Conservation (phyloP, 345 rosid genomes). For the Carallia brachiata region DNA sequence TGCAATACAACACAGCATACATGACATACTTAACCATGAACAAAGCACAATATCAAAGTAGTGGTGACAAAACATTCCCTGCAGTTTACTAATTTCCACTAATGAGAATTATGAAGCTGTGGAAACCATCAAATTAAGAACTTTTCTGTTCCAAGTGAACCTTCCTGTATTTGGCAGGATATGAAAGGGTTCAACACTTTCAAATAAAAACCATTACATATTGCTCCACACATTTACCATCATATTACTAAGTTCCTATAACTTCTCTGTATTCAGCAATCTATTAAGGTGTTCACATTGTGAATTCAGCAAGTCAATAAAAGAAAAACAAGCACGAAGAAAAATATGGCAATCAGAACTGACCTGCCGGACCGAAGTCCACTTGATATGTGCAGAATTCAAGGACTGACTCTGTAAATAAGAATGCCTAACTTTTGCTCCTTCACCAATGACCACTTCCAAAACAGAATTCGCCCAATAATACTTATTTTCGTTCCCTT, state of each 20-base stretch:
- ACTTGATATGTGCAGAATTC: constrained; percentile 75
- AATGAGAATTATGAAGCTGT: background rate
- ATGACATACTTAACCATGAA: background rate
- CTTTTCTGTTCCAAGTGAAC: background rate
- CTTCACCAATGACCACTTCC: constrained; percentile 59
- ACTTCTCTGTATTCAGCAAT: background rate
- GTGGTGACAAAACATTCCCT: background rate
- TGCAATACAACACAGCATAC: background rate
- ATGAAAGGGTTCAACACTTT: background rate
- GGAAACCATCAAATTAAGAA: background rate
- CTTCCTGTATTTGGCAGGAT: background rate
- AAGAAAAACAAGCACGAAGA: background rate
- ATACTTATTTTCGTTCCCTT: constrained; percentile 38
- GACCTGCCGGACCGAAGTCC: constrained; percentile 88
- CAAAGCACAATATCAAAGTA: background rate
- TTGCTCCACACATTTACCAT: background rate
- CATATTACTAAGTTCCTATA: background rate
- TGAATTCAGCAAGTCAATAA: background rate
- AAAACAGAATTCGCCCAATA: constrained; percentile 84
- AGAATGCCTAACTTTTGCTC: constrained; percentile 70
- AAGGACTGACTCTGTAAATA: constrained; percentile 78
- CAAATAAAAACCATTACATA: background rate
- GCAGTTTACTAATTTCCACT: background rate
- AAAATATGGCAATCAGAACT: constrained; percentile 11
- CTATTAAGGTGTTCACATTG: background rate